Evolutionary conservation across 306 rosid species (phyloP).

Genomic region (Malus sylvestris): DNA sequence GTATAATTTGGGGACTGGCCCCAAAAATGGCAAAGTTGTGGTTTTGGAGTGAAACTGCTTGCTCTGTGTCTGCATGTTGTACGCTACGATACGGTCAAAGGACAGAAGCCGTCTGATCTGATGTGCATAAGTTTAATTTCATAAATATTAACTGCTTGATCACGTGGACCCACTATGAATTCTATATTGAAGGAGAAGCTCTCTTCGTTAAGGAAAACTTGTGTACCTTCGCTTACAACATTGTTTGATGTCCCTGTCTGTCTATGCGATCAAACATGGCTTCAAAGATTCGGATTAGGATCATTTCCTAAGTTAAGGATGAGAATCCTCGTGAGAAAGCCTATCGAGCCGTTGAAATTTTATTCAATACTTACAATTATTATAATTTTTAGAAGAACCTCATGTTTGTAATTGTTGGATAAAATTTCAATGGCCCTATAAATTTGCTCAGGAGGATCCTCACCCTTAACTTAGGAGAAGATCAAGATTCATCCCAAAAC

Average conservation of each 20-base stretch:
- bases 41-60: neutral
- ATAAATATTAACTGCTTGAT: neutral
- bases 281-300: neutral
- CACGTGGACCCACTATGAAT: conserved; percentile 11
- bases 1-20: neutral
- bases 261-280: neutral
- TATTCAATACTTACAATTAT: too few relatives aligned
- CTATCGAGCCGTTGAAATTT: too few relatives aligned
- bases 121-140: neutral
- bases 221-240: neutral
- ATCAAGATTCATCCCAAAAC: neutral
- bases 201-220: too few relatives aligned
- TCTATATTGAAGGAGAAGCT: neutral
- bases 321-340: too few relatives aligned
- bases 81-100: conserved; percentile 7
- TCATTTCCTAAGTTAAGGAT: too few relatives aligned
- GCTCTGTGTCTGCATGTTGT: neutral
- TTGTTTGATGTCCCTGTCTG: neutral
- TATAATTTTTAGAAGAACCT: too few relatives aligned
- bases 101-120: neutral
- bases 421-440: too few relatives aligned
- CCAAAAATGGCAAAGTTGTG: neutral
- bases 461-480: too few relatives aligned
- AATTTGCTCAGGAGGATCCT: too few relatives aligned
- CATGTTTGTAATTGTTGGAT: too few relatives aligned